Evolutionary conservation across 2,329 filamentous ascomycete genomes (phyloP), one percentile per base, ranked within the genome.

Genomic region (Ascochyta lentis): DNA sequence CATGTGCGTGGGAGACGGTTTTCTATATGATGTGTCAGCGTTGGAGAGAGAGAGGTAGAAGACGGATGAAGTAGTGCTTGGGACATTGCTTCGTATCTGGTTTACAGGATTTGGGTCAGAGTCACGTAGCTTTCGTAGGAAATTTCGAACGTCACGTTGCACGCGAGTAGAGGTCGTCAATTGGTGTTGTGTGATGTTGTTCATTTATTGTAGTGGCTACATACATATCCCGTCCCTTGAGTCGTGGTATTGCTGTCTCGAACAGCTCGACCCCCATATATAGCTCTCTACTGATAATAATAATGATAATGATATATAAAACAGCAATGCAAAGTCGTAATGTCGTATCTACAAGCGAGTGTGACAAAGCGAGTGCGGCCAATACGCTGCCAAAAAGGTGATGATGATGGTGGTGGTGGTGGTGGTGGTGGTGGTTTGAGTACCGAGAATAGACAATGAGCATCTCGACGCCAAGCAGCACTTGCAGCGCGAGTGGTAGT

Each of bases 311-410:
- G 6, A 22, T 35, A 16, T 8, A n/a, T 9, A 31, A 9, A 27
- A 29, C 39, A 43, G 33, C 27, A 49, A 26, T 45, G 51, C 40
- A 44, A 50, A 26, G 42, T 49, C 54, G 49, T 56, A 29, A 49
- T 8, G 26, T 53, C 49, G 45, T 47, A 56, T 56, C 53, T 56
- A 50, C 53, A 55, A 55, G 53, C 41, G 53, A 55, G 27, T 33
- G 52, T 55, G n/a, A 9, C 13, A n/a, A 44, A 54, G 27, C 26
- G 51, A 55, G 40, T 37, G 52, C 27, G 52, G 51, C 34, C 48
- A 44, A 44, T 33, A 26, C 35, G 27, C 13, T 40, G 34, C 26
- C 51, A 54, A 44, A 40, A 16, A n/a, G n/a, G 29, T 29, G 4
- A 9, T 29, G 9, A 4, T 13, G 1, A 12, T 31, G 12, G 39